phyloP scores from a whole-genome alignment of 2,329 filamentous ascomycete species.

The Pezicula radicicola region DNA sequence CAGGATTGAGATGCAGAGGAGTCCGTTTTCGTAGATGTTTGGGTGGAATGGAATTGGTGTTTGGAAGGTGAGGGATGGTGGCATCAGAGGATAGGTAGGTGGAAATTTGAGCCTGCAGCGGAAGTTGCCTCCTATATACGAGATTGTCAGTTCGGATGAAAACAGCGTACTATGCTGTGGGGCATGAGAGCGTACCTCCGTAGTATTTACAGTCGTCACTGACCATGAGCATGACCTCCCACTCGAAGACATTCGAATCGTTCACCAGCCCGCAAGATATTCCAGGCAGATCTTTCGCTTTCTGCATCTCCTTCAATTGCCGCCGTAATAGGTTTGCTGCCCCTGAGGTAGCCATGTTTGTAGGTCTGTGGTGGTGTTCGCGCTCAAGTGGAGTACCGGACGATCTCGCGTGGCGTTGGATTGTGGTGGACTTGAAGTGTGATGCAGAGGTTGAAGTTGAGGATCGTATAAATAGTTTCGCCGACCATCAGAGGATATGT shows the following conservation, averaged over 20 bases:
- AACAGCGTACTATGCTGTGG: neutral
- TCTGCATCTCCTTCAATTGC: conserved; percentile 94
- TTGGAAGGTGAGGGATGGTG: conserved; percentile 86
- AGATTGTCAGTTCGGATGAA: neutral
- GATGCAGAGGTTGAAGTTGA: too few relatives aligned
- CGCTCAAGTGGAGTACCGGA: neutral
- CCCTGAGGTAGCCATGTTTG: conserved; percentile 17
- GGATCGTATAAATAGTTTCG: too few relatives aligned
- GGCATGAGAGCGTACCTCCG: conserved; percentile 59
- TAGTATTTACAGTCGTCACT: conserved; percentile 92
- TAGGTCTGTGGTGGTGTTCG: neutral
- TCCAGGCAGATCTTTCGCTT: conserved; percentile 84
- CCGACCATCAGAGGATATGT: too few relatives aligned
- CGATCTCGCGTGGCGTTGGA: too few relatives aligned
- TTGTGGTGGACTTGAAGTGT: too few relatives aligned
- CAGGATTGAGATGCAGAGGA: conserved; percentile 95
- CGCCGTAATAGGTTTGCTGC: conserved; percentile 73
- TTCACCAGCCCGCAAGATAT: conserved; percentile 89
- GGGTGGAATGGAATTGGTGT: conserved; percentile 85
- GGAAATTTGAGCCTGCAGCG: conserved; percentile 83
- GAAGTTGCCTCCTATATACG: conserved; percentile 77
- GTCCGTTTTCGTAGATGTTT: conserved; percentile 84
- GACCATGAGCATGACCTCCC: conserved; percentile 99
- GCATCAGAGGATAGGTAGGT: conserved; percentile 78
- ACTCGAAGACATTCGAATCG: conserved; percentile 84